Percentiles rank a stretch among this genome's conserved stretches.
These are phyloP conservation scores for Arabis alpina DNA, from an alignment of 345 rosid species.

Conservation along the genomic window DNA sequence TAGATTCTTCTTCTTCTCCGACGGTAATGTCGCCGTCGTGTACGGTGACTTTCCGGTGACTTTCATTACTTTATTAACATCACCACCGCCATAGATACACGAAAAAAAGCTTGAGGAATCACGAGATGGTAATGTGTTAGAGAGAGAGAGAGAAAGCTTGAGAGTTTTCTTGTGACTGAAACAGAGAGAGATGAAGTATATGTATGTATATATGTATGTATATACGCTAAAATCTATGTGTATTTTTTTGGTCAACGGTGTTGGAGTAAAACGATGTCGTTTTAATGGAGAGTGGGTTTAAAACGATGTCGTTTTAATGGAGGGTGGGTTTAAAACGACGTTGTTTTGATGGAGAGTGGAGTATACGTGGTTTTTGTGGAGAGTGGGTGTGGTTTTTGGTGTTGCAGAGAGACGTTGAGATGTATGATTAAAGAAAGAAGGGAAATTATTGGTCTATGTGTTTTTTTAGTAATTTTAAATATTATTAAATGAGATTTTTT, in stretches of 20 bases:
- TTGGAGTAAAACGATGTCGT: slow-evolving; percentile 4
- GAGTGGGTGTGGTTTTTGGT: background rate
- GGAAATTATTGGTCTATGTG: too few relatives aligned
- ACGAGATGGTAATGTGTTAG: slow-evolving; percentile 35
- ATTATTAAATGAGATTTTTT: background rate
- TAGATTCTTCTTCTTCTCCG: slow-evolving; percentile 23
- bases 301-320: background rate
- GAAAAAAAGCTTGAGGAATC: slow-evolving; percentile 28
- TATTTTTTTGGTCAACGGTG: slow-evolving; percentile 37
- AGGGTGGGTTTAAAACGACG: slow-evolving; percentile 1
- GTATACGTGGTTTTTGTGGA: background rate
- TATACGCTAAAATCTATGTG: slow-evolving; percentile 21
- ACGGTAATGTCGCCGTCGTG: slow-evolving; percentile 51
- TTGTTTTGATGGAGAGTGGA: background rate
- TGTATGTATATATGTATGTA: slow-evolving; percentile 36
- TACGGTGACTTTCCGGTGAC: slow-evolving; percentile 63
- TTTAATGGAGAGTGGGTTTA: background rate
- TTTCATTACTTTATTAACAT: slow-evolving; percentile 58
- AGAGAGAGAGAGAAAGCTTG: slow-evolving; percentile 1
- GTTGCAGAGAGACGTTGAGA: slow-evolving; percentile 47
- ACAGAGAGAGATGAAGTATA: slow-evolving; percentile 28
- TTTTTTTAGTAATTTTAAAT: background rate
- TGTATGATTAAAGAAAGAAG: slow-evolving; percentile 12
- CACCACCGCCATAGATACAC: slow-evolving; percentile 31
- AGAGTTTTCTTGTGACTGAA: slow-evolving; percentile 41